A percentile compares a stretch with the other conserved stretches of the same genome.
Evolutionary conservation across 306 rosid genomes (phyloP).

Genomic region (Prunus persica): DNA sequence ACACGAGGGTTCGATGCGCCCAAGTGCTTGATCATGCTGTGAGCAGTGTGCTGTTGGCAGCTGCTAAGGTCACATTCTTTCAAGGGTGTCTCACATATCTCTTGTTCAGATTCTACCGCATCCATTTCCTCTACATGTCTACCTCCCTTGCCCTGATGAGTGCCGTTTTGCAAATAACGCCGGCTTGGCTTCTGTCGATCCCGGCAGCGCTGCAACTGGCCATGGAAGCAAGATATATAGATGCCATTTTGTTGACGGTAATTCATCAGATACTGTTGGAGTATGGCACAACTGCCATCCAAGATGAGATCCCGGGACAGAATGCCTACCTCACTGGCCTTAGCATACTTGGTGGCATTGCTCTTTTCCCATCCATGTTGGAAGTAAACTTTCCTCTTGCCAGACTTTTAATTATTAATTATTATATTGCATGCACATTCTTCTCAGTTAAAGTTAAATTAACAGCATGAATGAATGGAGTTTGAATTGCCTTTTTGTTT

Average conservation of each 20-base stretch:
- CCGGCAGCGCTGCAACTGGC: conserved; percentile 34
- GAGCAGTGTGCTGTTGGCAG: conserved; percentile 34
- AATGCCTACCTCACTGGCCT: conserved; percentile 41
- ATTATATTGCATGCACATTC: too few relatives aligned
- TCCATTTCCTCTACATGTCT: conserved; percentile 37
- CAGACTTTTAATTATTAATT: too few relatives aligned
- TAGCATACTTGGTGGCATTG: conserved; percentile 43
- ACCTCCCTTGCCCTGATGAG: conserved; percentile 36
- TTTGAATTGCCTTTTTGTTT: background rate
- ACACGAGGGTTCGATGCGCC: conserved; percentile 29
- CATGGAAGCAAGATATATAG: conserved; percentile 33
- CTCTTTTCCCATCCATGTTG: conserved; percentile 33
- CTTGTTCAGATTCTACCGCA: conserved; percentile 32
- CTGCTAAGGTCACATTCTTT: conserved; percentile 34
- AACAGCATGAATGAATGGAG: too few relatives aligned
- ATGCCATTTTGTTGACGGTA: conserved; percentile 29
- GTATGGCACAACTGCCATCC: conserved; percentile 33
- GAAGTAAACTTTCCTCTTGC: conserved; percentile 20
- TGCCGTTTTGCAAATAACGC: conserved; percentile 32
- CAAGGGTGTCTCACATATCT: conserved; percentile 42
- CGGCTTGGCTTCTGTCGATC: conserved; percentile 25
- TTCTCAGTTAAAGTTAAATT: too few relatives aligned
- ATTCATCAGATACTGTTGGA: conserved; percentile 40
- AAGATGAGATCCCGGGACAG: conserved; percentile 45
- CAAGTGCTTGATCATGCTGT: conserved; percentile 44